Percentiles rank a stretch among this genome's conserved stretches.
phyloP scores from a whole-genome alignment of 1,284 basidiomycete genomes.

The Violaceomyces palustris region DNA sequence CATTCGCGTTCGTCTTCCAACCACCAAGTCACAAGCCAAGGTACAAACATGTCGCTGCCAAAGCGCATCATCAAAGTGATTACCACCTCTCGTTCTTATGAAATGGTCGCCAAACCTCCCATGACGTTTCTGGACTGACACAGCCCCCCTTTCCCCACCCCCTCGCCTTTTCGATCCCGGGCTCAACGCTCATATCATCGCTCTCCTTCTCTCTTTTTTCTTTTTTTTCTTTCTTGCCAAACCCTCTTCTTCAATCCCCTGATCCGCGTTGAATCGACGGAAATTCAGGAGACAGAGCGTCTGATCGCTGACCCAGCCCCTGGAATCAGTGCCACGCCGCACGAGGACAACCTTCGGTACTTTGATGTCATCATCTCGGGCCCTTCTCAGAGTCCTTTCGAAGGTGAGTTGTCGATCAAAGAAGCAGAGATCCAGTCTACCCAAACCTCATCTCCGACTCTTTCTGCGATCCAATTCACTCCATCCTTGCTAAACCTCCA shows the following conservation, averaged over 20 bases:
- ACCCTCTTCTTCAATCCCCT: no score
- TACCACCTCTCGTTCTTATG: conserved; percentile 1
- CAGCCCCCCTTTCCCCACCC: no score
- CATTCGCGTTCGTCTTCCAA: no score
- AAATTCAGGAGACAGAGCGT: conserved; percentile 91
- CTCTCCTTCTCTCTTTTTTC: background rate
- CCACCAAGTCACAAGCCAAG: no score
- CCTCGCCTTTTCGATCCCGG: no score
- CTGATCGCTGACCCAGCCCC: conserved; percentile 92
- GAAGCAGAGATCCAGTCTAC: background rate
- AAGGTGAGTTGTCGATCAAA: conserved; percentile 50
- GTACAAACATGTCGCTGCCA: conserved; percentile 43
- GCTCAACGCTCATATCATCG: background rate
- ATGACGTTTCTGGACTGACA: background rate
- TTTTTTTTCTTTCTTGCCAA: background rate
- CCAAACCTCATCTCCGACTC: background rate
- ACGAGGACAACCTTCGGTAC: conserved; percentile 96
- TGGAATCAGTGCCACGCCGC: conserved; percentile 85
- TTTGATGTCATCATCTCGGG: conserved; percentile 97
- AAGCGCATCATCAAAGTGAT: conserved; percentile 53
- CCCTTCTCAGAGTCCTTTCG: conserved; percentile 87
- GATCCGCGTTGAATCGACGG: no score
- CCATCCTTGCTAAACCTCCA: background rate
- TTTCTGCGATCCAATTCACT: background rate
- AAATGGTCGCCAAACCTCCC: no score